phyloP scores from a whole-genome alignment of 345 rosid genomes.

The Hevea brasiliensis region DNA sequence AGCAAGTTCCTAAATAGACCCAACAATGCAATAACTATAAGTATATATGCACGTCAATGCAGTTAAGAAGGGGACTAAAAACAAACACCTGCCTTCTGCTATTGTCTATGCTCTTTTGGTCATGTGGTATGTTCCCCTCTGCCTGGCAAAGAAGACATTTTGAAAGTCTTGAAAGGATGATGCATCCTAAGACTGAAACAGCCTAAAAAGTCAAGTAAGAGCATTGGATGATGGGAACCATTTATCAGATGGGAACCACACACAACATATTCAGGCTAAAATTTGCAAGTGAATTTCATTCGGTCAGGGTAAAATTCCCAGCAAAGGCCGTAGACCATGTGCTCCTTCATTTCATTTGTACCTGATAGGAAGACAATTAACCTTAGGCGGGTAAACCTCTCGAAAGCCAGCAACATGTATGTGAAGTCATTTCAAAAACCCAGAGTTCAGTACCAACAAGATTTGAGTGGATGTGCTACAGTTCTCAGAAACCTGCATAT shows the following conservation, averaged over 20 bases:
- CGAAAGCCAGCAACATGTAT: not conserved
- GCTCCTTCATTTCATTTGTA: not conserved
- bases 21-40: not conserved
- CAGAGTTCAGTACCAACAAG: not conserved
- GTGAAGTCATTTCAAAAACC: not conserved
- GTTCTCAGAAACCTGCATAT: not conserved
- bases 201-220: not conserved
- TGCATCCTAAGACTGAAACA: constrained; percentile 4
- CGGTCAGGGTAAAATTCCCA: not conserved
- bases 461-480: not conserved
- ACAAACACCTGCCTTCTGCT: not conserved
- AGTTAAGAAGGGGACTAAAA: not conserved
- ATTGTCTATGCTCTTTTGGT: not conserved
- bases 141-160: not conserved
- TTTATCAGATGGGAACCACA: not conserved
- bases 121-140: constrained; percentile 6
- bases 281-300: not conserved
- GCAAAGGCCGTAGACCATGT: constrained; percentile 3
- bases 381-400: not conserved
- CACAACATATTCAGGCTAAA: not conserved
- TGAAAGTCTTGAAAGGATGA: not conserved
- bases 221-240: not conserved
- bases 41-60: too few species aligned
- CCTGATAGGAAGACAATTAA: not conserved
- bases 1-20: not conserved